Evolutionary conservation across 2,329 filamentous ascomycete genomes (phyloP).

Genomic region (Neodidymelliopsis sp.): DNA sequence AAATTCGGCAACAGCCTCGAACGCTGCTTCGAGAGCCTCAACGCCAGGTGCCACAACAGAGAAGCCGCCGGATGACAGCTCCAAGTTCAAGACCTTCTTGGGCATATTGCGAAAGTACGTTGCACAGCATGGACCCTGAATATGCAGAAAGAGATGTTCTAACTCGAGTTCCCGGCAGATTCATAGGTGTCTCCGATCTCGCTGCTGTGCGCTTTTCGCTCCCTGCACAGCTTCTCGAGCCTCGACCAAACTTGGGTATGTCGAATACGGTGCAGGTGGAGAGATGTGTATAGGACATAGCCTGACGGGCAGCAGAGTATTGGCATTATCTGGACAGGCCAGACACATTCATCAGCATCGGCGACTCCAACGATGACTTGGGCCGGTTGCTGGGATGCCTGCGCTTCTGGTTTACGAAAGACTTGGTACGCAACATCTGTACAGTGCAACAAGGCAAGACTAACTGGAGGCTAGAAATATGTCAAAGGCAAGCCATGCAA

Average conservation of each 20-base stretch:
- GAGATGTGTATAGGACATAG: constrained; percentile 6
- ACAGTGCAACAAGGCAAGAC: constrained; percentile 19
- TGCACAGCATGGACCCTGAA: constrained; percentile 37
- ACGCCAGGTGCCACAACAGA: constrained; percentile 52
- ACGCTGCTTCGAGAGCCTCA: constrained; percentile 45
- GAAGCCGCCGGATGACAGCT: constrained; percentile 76
- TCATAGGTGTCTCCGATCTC: constrained; percentile 95
- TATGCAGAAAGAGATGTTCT: constrained; percentile 21
- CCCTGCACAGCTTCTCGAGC: constrained; percentile 93
- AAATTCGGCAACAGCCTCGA: constrained; percentile 42
- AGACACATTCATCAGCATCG: constrained; percentile 84
- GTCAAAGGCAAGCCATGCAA: constrained; percentile 99
- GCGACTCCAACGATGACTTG: constrained; percentile 87
- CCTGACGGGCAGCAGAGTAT: constrained; percentile 70
- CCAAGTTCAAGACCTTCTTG: constrained; percentile 88
- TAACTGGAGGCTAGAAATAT: constrained; percentile 73
- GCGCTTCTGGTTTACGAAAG: constrained; percentile 98
- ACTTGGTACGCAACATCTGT: constrained; percentile 65
- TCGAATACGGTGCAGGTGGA: constrained; percentile 9
- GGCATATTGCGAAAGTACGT: constrained; percentile 83
- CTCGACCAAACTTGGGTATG: constrained; percentile 85
- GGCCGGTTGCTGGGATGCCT: constrained; percentile 95
- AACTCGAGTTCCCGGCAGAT: constrained; percentile 62
- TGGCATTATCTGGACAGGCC: constrained; percentile 98
- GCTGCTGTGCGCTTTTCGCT: constrained; percentile 95